Conservation (phyloP, 306 rosid genomes). For the Quercus suber region DNA sequence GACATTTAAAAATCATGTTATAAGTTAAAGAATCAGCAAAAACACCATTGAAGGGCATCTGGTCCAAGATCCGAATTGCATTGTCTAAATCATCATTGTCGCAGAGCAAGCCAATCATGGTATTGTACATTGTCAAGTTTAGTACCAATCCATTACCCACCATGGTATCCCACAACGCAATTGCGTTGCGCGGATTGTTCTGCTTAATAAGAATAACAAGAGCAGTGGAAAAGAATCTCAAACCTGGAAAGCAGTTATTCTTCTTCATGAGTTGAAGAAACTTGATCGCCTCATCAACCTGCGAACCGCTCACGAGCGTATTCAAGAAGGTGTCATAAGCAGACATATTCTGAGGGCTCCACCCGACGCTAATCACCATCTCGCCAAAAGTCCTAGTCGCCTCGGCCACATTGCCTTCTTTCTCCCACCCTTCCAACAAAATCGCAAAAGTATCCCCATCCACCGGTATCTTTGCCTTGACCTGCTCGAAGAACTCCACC, state of each 20-base stretch:
- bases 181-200: conserved; percentile 38
- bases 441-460: conserved; percentile 62
- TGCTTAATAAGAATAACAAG: conserved; percentile 49
- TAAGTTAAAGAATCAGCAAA: conserved; percentile 64
- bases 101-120: conserved; percentile 58
- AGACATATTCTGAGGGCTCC: conserved; percentile 39
- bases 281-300: conserved; percentile 39
- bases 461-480: conserved; percentile 37
- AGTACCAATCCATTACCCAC: conserved; percentile 44
- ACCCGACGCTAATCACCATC: conserved; percentile 51
- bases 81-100: conserved; percentile 38
- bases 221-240: conserved; percentile 53
- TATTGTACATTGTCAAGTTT: conserved; percentile 59
- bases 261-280: conserved; percentile 51
- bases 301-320: conserved; percentile 36
- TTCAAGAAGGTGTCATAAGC: conserved; percentile 57
- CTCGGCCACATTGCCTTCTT: conserved; percentile 46
- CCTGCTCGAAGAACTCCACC: conserved; percentile 39
- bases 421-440: conserved; percentile 65
- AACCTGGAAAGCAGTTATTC: conserved; percentile 59
- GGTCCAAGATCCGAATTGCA: conserved; percentile 51
- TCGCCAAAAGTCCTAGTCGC: conserved; percentile 52
- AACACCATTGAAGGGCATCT: conserved; percentile 56
- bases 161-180: conserved; percentile 59
- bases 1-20: conserved; percentile 63